These are phyloP conservation scores for Zygosaccharomyces pseudobailii DNA, from an alignment of 1,139 yeast genomes.

Conservation along the genomic window DNA sequence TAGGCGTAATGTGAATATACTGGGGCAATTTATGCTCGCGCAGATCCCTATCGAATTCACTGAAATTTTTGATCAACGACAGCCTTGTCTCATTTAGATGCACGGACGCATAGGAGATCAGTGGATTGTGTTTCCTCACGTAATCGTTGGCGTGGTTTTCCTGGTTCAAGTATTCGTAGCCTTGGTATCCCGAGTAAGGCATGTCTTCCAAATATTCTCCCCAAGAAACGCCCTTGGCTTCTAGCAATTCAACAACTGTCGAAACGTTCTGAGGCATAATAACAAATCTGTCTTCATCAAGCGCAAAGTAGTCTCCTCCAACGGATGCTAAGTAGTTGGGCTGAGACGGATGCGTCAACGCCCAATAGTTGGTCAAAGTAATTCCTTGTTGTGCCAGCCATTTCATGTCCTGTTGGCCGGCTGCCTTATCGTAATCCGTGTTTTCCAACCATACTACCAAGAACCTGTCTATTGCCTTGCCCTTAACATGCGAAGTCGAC, in stretches of 20 bases:
- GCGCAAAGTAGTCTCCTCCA: constrained; percentile 46
- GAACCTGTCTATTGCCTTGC: constrained; percentile 42
- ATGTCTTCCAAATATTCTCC: constrained; percentile 46
- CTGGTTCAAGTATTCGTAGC: constrained; percentile 42
- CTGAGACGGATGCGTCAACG: constrained; percentile 47
- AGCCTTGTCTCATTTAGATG: constrained; percentile 34
- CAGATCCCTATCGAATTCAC: constrained; percentile 40
- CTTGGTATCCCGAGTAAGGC: constrained; percentile 47
- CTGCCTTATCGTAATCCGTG: constrained; percentile 47
- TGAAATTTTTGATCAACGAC: constrained; percentile 43
- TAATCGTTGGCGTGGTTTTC: constrained; percentile 41
- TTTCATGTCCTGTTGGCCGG: constrained; percentile 39
- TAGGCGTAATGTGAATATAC: constrained; percentile 47
- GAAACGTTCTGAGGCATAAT: constrained; percentile 43
- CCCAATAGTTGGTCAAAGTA: constrained; percentile 45
- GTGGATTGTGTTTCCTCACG: constrained; percentile 48
- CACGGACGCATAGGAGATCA: constrained; percentile 40
- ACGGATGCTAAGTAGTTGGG: constrained; percentile 47
- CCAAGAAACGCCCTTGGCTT: constrained; percentile 43
- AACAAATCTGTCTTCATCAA: constrained; percentile 41
- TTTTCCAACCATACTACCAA: constrained; percentile 46
- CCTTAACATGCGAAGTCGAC: constrained; percentile 38
- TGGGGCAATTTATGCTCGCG: constrained; percentile 41
- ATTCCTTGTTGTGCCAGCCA: constrained; percentile 42
- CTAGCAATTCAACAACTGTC: constrained; percentile 43